Percentiles rank a stretch among this genome's conserved stretches.
phyloP scores from a whole-genome alignment of 306 rosid genomes.

The Heteromeles arbutifolia region DNA sequence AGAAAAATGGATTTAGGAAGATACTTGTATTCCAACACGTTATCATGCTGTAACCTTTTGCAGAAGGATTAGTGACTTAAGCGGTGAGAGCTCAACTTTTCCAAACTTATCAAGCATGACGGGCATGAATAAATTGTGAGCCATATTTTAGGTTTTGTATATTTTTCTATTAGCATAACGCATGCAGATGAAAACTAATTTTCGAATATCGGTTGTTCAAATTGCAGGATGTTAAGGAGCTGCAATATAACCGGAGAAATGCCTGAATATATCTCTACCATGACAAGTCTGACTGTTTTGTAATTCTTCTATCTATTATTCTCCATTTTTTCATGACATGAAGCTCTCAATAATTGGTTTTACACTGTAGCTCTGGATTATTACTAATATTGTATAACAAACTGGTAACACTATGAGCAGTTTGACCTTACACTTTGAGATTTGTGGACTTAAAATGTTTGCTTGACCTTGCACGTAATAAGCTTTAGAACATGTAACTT shows the following conservation, averaged over 20 bases:
- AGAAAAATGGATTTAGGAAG: neutral
- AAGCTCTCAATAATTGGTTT: neutral
- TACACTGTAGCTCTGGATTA: neutral
- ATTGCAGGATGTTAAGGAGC: slow-evolving; percentile 12
- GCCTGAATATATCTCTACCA: neutral
- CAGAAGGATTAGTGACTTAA: slow-evolving; percentile 30
- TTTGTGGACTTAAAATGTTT: too few relatives aligned
- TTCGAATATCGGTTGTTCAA: neutral
- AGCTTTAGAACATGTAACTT: too few relatives aligned
- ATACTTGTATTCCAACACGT: neutral
- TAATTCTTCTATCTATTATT: neutral
- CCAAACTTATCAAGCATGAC: slow-evolving; percentile 16
- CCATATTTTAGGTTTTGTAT: neutral
- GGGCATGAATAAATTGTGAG: slow-evolving; percentile 14
- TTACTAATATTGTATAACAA: neutral
- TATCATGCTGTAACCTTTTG: slow-evolving; percentile 1
- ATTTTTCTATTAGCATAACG: neutral
- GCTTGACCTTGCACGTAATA: too few relatives aligned
- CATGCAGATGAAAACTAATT: neutral
- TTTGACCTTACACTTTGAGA: too few relatives aligned
- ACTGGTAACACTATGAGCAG: neutral
- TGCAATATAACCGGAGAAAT: slow-evolving; percentile 10
- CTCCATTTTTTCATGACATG: neutral
- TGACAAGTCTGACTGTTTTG: slow-evolving; percentile 2
- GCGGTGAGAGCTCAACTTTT: slow-evolving; percentile 15